phyloP scores from a whole-genome alignment of 257 asterid species.

The Solanum pennellii region DNA sequence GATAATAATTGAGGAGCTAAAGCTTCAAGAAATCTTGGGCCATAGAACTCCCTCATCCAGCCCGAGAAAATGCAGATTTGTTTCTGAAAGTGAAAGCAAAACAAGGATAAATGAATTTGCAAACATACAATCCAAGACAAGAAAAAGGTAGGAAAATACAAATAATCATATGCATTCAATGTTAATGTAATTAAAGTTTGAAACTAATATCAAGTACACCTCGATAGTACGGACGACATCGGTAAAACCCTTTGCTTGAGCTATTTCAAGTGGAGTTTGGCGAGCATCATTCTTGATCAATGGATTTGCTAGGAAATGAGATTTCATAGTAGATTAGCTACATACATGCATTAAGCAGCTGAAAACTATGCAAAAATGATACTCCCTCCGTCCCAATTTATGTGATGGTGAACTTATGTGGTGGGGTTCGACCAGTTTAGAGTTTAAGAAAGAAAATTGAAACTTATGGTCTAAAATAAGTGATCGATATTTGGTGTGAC shows the following conservation, averaged over 20 bases:
- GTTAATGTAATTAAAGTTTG: background rate
- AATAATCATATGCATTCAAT: background rate
- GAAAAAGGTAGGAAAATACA: background rate
- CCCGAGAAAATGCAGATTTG: slow-evolving; percentile 82
- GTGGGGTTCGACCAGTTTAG: background rate
- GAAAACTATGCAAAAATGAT: background rate
- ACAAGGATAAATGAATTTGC: background rate
- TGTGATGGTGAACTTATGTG: background rate
- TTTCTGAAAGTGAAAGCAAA: slow-evolving; percentile 24
- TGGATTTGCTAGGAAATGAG: slow-evolving; percentile 57
- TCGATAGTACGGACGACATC: slow-evolving; percentile 79
- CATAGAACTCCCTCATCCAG: slow-evolving; percentile 65
- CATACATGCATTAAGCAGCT: background rate
- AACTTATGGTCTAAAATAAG: background rate
- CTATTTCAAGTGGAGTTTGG: slow-evolving; percentile 86
- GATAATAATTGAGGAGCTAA: slow-evolving; percentile 77
- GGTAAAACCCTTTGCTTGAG: slow-evolving; percentile 63
- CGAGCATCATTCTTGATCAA: slow-evolving; percentile 66
- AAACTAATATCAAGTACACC: slow-evolving; percentile 23
- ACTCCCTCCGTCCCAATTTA: background rate
- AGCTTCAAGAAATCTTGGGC: slow-evolving; percentile 69
- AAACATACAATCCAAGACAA: background rate
- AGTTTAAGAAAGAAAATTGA: background rate
- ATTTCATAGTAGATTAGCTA: background rate
- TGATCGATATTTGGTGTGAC: background rate